Conservation (phyloP, 2,329 filamentous ascomycete genomes). For the Exophiala sideris region DNA sequence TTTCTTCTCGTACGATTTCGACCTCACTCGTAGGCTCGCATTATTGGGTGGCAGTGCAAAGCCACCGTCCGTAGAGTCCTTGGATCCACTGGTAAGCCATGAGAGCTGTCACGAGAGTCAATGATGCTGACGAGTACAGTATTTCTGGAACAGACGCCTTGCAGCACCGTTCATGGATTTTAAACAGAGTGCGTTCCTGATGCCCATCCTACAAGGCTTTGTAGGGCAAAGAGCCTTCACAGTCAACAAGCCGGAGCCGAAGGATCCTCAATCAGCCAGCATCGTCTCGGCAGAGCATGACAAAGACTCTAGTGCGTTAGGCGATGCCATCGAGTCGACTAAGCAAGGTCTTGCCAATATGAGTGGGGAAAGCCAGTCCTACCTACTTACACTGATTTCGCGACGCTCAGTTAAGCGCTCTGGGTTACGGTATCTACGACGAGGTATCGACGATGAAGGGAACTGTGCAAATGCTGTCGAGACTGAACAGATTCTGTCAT, state of each 20-base stretch:
- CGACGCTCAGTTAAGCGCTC: slow-evolving; percentile 80
- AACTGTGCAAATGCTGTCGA: slow-evolving; percentile 88
- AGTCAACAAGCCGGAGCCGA: slow-evolving; percentile 50
- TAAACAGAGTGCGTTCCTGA: slow-evolving; percentile 66
- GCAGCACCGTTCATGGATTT: slow-evolving; percentile 68
- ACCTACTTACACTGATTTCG: slow-evolving; percentile 87
- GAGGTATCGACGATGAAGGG: slow-evolving; percentile 86
- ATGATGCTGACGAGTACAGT: slow-evolving; percentile 42
- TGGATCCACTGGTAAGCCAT: slow-evolving; percentile 19
- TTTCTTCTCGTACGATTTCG: slow-evolving; percentile 92
- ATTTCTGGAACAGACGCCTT: slow-evolving; percentile 87
- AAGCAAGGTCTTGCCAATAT: slow-evolving; percentile 28
- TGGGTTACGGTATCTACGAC: slow-evolving; percentile 82
- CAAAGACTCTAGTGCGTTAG: slow-evolving; percentile 35
- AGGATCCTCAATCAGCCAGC: slow-evolving; percentile 27
- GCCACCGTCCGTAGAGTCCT: slow-evolving; percentile 12
- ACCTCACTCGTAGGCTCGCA: slow-evolving; percentile 68
- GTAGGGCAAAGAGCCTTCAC: slow-evolving; percentile 81
- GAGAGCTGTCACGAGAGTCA: neutral
- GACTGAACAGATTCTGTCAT: slow-evolving; percentile 88
- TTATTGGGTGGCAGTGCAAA: slow-evolving; percentile 9
- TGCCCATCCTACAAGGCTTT: slow-evolving; percentile 92
- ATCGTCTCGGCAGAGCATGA: slow-evolving; percentile 35
- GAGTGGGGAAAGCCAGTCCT: slow-evolving; percentile 43
- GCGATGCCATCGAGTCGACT: slow-evolving; percentile 15